Base-by-base conservation (phyloP, 2,329 filamentous ascomycete species). In the Stachybotrys echinatus region DNA sequence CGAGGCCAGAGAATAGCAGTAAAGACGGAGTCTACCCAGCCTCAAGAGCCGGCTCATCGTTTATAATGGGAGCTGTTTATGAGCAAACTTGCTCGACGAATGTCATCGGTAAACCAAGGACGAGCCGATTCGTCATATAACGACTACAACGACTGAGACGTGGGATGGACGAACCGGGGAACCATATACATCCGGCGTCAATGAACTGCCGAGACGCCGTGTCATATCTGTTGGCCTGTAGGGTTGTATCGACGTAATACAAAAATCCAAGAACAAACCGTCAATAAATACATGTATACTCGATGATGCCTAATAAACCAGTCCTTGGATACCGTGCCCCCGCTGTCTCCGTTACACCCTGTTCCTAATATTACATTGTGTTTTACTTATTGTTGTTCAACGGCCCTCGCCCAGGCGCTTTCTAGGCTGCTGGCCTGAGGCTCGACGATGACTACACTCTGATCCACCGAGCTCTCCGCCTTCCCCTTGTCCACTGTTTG, bases 391-490 rank as follows among this genome's bases (percentile, higher is more conserved):
- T 59, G 59, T n/a, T 54, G 56, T 45, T 65, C 64, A 8, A 60
- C 52, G 17, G 86, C 86, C 65, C 84, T 81, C 47, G 79, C 83
- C 87, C 87, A 90, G 2, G 83, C 85, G 56, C 73, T 81, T 65
- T 90, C 85, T 58, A 89, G 83, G 4, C 72, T 75, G 45, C 66
- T 69, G n/a, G n/a, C n/a, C 50, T 72, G 62, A 21, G 70, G 58
- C 37, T 79, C 77, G 21, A 83, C 71, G 53, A 84, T 62, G 18
- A 83, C 72, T 6, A 81, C 58, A 54, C 79, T 82, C 55, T 80
- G 77, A 50, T 78, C 75, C 6, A 52, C 62, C 27, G 50, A 53
- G 31, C 20, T 57, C 31, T 60, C 57, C 31, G 58, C 52, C 19
- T 55, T 50, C 49, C 59, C 51, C 31, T 27, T 45, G 37, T 43